A percentile compares a stretch with the other conserved stretches of the same genome.
Evolutionary conservation across 2,329 filamentous ascomycete genomes (phyloP).

Genomic region (Botryosphaeria dothidea): DNA sequence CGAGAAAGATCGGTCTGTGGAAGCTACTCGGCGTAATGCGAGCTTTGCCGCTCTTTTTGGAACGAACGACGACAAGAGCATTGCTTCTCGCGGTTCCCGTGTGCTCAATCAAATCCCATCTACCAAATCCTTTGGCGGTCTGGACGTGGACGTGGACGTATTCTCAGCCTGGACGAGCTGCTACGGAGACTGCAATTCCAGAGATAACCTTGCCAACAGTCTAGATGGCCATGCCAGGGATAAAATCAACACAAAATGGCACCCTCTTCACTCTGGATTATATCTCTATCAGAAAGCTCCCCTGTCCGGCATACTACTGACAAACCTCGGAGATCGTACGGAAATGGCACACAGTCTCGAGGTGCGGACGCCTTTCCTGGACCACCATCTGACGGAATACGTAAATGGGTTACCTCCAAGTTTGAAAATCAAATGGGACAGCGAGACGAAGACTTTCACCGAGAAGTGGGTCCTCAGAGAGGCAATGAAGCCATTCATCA

Average conservation of each 20-base stretch:
- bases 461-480: constrained; percentile 57
- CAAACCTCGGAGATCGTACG: constrained; percentile 47
- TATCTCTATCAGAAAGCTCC: background rate
- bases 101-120: background rate
- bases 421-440: constrained; percentile 37
- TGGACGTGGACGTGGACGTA: background rate
- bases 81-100: background rate
- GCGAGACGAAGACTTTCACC: constrained; percentile 15
- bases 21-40: background rate
- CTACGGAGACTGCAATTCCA: background rate
- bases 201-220: background rate
- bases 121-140: background rate
- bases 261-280: background rate
- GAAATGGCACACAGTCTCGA: constrained; percentile 48
- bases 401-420: constrained; percentile 40
- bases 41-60: background rate
- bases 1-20: background rate
- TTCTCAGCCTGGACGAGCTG: background rate
- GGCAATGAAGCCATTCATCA: constrained; percentile 53
- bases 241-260: background rate
- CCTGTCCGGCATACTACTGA: constrained; percentile 32
- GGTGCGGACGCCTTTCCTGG: constrained; percentile 43
- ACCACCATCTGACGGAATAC: constrained; percentile 42
- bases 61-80: background rate
- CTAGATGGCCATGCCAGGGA: background rate